Base-by-base conservation (phyloP, 2,329 filamentous ascomycete genomes). In the Stemphylium vesicarium region DNA sequence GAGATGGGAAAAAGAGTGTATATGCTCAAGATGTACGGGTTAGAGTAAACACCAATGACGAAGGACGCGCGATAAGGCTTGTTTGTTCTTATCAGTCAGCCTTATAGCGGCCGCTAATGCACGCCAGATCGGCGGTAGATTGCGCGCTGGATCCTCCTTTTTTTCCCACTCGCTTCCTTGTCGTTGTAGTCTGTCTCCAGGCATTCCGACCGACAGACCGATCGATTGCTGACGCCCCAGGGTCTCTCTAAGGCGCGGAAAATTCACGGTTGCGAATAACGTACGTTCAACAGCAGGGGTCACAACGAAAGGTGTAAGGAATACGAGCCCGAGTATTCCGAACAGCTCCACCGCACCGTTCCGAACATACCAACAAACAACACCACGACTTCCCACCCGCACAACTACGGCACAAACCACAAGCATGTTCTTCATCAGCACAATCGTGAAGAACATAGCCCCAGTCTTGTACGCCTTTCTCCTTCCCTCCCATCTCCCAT, bases 341-440 rank as follows among this genome's bases (percentile, higher is more conserved):
- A 50, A 50, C 47, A 37, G 15, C 32, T 22, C 43, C 44, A 41
- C 43, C 43, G 24, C 36, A 32, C 32, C 40, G 15, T 54, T 49
- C 51, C 47, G 58, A 49, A 29, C 43, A 50, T 29, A 56, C 48
- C 56, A 56, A 50, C 22, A 32, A 32, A 32, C 13, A 24, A 31
- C 24, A 13, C 15, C 15, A 16, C 22, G 4, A 2, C 7, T 6
- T 6, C 22, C 22, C 7, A 2, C 22, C 6, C 22, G n/a, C 22
- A 16, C 24, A 12, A 48, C 24, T 18, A 31, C 18, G 4, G 7
- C 24, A n/a, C 9, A 24, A 39, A 38, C 47, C 15, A 22, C 33
- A 31, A 38, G n/a, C 31, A 77, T 77, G 75, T 71, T 70, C 45
- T 64, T 76, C 60, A 58, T 77, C 50, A 74, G 72, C 33, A 63